Percentiles rank a stretch among this genome's conserved stretches.
phyloP scores from a whole-genome alignment of 495 filamentous ascomycete species.

The Talaromyces thailandensis region DNA sequence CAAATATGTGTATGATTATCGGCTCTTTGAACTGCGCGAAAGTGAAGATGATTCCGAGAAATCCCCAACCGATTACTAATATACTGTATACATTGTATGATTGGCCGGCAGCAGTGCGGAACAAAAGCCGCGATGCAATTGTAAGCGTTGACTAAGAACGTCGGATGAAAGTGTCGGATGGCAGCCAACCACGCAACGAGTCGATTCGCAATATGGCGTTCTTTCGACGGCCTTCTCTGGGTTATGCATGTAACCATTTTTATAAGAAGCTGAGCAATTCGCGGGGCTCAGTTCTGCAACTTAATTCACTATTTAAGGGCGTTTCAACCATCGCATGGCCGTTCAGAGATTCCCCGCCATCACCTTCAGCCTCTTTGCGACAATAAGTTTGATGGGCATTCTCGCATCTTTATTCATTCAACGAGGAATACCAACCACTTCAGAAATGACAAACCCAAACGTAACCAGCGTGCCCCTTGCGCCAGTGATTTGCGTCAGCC shows the following conservation, averaged over 20 bases:
- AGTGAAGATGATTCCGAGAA: not conserved
- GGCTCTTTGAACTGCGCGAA: not conserved
- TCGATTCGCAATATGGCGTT: not conserved
- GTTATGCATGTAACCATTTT: not conserved
- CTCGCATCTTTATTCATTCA: not conserved
- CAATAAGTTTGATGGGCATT: not conserved
- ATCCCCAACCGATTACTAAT: not conserved
- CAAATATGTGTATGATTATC: not conserved
- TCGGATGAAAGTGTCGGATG: not conserved
- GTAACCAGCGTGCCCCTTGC: not conserved
- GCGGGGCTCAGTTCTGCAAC: not conserved
- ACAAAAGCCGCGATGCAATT: not conserved
- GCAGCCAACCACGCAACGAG: not conserved
- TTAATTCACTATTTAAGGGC: not conserved
- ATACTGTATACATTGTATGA: not conserved
- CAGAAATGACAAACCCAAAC: not conserved
- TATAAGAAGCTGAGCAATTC: not conserved
- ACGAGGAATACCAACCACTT: not conserved
- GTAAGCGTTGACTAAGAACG: not conserved
- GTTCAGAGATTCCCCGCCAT: not conserved
- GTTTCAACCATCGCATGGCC: not conserved
- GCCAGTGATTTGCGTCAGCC: conserved; percentile 2
- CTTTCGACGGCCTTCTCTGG: not conserved
- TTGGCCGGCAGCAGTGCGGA: not conserved
- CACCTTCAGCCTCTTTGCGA: not conserved